These are phyloP conservation scores for Coemansia sp. DNA, from an alignment of 371 early-diverging fungal species.

Conservation along the genomic window DNA sequence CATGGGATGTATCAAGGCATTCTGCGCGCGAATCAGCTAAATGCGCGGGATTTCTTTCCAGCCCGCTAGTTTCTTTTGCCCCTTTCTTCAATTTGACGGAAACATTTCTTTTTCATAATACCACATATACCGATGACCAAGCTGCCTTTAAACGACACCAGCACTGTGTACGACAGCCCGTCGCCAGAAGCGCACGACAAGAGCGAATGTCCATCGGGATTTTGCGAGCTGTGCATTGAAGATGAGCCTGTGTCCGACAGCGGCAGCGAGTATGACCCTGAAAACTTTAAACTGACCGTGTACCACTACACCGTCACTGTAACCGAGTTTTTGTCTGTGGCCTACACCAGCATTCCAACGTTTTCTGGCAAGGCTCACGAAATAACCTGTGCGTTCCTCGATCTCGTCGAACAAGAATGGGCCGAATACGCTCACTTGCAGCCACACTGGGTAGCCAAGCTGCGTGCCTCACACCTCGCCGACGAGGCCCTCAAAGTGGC, in stretches of 20 bases:
- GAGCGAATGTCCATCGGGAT: no score
- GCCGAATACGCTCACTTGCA: neutral
- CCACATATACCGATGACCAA: neutral
- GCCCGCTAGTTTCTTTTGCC: no score
- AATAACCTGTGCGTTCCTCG: conserved; percentile 2
- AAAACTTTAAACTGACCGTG: neutral
- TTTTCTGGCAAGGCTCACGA: neutral
- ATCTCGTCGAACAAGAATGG: neutral
- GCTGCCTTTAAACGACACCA: neutral
- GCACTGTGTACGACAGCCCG: neutral
- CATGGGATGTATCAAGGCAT: neutral
- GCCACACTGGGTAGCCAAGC: conserved; percentile 4
- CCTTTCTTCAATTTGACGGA: no score
- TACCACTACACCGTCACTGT: neutral
- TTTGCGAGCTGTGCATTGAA: neutral
- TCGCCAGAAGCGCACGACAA: neutral
- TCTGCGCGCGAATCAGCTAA: neutral
- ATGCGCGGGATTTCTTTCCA: neutral
- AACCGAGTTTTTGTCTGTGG: neutral
- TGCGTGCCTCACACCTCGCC: neutral
- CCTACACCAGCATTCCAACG: neutral
- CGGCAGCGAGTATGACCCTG: neutral
- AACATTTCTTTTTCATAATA: neutral
- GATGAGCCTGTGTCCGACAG: neutral
- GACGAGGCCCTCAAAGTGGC: neutral